Conservation (phyloP, 352 stramenopile species). For the Peronospora tabacina region DNA sequence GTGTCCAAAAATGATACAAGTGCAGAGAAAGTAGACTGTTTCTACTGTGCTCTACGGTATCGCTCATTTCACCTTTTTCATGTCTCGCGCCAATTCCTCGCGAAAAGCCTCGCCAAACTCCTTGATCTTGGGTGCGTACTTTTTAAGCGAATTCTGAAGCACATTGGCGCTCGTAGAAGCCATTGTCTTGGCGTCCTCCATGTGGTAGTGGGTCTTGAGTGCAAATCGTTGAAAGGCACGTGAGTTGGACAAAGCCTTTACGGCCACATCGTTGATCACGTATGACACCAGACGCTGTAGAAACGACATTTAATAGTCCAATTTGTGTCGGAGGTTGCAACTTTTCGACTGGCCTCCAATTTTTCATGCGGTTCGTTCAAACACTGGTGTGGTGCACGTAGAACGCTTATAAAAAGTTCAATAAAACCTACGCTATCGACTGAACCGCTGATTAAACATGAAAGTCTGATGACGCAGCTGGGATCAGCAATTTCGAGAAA, state of each 20-base stretch:
- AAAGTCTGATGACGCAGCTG: too few relatives aligned
- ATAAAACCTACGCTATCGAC: background rate
- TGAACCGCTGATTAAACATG: background rate
- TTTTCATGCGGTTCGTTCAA: too few relatives aligned
- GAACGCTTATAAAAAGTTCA: background rate
- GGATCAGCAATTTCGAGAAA: background rate
- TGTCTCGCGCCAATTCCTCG: slow-evolving; percentile 61
- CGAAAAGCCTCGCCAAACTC: slow-evolving; percentile 66
- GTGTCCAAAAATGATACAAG: background rate
- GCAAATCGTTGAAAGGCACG: slow-evolving; percentile 79
- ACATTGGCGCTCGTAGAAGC: slow-evolving; percentile 39
- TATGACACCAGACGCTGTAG: slow-evolving; percentile 75
- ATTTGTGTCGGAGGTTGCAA: background rate
- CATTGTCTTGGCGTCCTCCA: slow-evolving; percentile 75
- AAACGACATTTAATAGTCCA: slow-evolving; percentile 47
- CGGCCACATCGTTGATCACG: slow-evolving; percentile 79
- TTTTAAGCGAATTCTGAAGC: slow-evolving; percentile 46
- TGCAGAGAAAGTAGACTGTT: background rate
- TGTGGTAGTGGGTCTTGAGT: slow-evolving; percentile 78
- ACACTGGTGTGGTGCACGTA: slow-evolving; percentile 4
- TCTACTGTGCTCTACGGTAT: background rate
- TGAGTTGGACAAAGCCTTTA: slow-evolving; percentile 78
- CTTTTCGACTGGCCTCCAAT: slow-evolving; percentile 19
- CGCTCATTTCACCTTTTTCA: slow-evolving; percentile 67
- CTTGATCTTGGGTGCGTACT: slow-evolving; percentile 61